Percentiles rank a stretch among this genome's conserved stretches.
Conservation (phyloP, 495 filamentous ascomycete species). For the Podospora pseudocomata region DNA sequence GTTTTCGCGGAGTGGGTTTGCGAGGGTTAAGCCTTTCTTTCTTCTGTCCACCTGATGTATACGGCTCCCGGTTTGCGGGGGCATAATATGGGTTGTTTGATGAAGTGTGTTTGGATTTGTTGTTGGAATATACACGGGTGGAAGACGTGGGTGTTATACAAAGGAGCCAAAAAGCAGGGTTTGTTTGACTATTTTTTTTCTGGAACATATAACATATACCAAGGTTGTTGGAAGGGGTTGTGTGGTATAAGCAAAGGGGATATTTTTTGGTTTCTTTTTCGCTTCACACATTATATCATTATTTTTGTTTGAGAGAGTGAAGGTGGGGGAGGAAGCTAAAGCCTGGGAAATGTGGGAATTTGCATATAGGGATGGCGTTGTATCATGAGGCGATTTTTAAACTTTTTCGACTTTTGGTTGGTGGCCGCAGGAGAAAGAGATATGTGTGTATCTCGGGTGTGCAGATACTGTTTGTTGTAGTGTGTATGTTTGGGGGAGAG, state of each 20-base stretch:
- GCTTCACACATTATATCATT: neutral
- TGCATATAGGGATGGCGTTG: neutral
- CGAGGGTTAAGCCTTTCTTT: slow-evolving; percentile 20
- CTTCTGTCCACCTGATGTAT: neutral
- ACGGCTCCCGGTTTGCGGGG: neutral
- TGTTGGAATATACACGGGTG: neutral
- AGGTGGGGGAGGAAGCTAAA: neutral
- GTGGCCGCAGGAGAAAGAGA: neutral
- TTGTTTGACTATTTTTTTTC: neutral
- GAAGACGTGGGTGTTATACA: neutral
- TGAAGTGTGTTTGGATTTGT: neutral
- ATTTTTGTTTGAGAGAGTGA: neutral
- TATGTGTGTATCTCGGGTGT: neutral
- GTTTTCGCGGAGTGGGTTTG: slow-evolving; percentile 96
- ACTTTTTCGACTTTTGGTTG: neutral
- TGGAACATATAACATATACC: neutral
- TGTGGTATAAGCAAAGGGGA: neutral
- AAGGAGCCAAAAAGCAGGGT: neutral
- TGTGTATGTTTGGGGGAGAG: neutral
- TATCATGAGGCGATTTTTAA: neutral
- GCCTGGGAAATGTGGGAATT: neutral
- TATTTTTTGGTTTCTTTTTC: neutral
- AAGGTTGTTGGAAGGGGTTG: neutral
- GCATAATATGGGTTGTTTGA: neutral
- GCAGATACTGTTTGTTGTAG: neutral